Evolutionary conservation across 257 asterid species (phyloP).

Genomic region (Ligustrum vulgare): DNA sequence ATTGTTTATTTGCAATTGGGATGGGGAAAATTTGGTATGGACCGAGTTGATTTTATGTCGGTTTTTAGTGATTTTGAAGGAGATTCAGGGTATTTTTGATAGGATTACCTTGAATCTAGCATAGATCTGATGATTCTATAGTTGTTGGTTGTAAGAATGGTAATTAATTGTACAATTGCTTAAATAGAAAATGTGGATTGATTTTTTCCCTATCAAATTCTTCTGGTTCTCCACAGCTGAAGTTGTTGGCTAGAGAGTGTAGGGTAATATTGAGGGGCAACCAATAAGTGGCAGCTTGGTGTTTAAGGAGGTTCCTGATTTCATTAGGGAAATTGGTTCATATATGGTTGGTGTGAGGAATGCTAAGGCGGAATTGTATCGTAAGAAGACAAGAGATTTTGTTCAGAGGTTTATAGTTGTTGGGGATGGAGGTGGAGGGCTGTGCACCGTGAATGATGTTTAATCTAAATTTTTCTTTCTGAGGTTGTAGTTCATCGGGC

Average conservation of each 20-base stretch:
- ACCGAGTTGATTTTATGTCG: slow-evolving; percentile 67
- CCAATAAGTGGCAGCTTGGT: slow-evolving; percentile 94
- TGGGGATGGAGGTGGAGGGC: slow-evolving; percentile 46
- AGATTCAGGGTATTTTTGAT: slow-evolving; percentile 64
- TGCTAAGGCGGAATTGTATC: slow-evolving; percentile 63
- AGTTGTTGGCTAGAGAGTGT: slow-evolving; percentile 58
- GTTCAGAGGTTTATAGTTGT: slow-evolving; percentile 53
- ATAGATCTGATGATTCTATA: slow-evolving; percentile 77
- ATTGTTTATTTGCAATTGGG: slow-evolving; percentile 53
- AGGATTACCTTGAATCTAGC: slow-evolving; percentile 45
- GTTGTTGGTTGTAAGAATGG: slow-evolving; percentile 65
- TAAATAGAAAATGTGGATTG: slow-evolving; percentile 51
- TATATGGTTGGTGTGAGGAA: slow-evolving; percentile 54
- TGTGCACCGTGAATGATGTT: slow-evolving; percentile 61
- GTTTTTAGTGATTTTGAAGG: slow-evolving; percentile 67
- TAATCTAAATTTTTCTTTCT: too few species aligned
- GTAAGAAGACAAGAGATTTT: slow-evolving; percentile 65
- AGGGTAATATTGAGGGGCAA: slow-evolving; percentile 79
- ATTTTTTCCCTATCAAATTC: slow-evolving; percentile 71
- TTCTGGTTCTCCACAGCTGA: slow-evolving; percentile 53
- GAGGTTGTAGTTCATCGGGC: too few species aligned
- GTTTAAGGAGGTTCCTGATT: slow-evolving; percentile 65
- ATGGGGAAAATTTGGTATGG: slow-evolving; percentile 62
- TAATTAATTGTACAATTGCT: slow-evolving; percentile 64
- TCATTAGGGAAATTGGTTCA: slow-evolving; percentile 61